Evolutionary conservation across 2,329 filamentous ascomycete species (phyloP).

Genomic region (Karstenula rhodostoma): DNA sequence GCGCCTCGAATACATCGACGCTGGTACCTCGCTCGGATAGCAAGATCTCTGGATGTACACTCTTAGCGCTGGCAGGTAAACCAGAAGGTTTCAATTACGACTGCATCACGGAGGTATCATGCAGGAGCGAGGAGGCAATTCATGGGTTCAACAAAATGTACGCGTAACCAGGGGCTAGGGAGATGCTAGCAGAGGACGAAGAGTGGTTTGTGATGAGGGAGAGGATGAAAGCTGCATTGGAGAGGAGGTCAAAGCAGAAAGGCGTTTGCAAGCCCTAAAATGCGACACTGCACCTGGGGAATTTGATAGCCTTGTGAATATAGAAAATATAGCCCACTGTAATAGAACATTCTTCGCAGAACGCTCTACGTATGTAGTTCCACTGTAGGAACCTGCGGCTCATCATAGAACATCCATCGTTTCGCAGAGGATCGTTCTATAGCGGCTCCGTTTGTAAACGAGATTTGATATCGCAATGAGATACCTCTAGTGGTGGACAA

Average conservation of each 20-base stretch:
- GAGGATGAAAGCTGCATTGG: neutral
- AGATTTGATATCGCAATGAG: neutral
- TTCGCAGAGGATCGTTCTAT: too few relatives aligned
- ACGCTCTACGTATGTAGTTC: too few relatives aligned
- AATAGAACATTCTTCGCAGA: too few relatives aligned
- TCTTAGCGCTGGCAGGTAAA: constrained; percentile 31
- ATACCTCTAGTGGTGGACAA: neutral
- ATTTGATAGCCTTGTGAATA: too few relatives aligned
- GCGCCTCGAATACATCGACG: constrained; percentile 36
- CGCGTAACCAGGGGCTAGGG: constrained; percentile 32
- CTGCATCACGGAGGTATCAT: constrained; percentile 36
- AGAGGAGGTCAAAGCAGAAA: neutral
- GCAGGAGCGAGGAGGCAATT: constrained; percentile 32
- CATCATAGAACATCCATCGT: too few relatives aligned
- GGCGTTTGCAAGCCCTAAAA: too few relatives aligned
- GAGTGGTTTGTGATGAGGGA: constrained; percentile 23
- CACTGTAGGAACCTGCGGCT: too few relatives aligned
- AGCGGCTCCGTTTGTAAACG: neutral
- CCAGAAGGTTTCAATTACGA: constrained; percentile 37
- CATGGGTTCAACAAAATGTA: constrained; percentile 35
- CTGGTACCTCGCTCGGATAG: constrained; percentile 37
- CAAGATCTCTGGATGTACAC: constrained; percentile 33
- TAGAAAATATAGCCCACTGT: too few relatives aligned
- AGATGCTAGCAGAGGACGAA: constrained; percentile 33
- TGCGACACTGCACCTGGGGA: too few relatives aligned